phyloP scores from a whole-genome alignment of 345 rosid species.

The Camelina hispida region DNA sequence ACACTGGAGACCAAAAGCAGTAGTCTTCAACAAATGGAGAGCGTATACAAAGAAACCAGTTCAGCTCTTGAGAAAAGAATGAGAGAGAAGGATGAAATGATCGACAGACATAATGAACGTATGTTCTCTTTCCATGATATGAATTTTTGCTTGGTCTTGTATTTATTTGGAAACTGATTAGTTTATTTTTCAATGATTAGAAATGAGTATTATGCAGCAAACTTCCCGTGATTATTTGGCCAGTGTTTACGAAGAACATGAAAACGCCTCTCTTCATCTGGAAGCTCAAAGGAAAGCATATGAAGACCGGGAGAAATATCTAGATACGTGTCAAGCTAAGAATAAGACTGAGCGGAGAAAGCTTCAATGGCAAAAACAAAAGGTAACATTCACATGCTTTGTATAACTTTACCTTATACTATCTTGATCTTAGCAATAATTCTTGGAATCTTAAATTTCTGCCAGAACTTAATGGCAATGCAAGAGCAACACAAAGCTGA shows the following conservation, averaged over 20 bases:
- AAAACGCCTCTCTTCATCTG: constrained; percentile 47
- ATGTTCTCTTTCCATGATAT: constrained; percentile 9
- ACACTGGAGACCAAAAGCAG: constrained; percentile 54
- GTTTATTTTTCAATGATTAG: constrained; percentile 40
- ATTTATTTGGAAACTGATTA: constrained; percentile 21
- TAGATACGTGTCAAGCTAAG: constrained; percentile 52
- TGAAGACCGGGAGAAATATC: constrained; percentile 52
- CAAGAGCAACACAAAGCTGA: constrained; percentile 78
- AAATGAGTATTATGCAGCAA: constrained; percentile 54
- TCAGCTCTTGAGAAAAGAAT: constrained; percentile 38
- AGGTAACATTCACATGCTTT: constrained; percentile 49
- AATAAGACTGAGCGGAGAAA: constrained; percentile 62
- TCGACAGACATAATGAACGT: constrained; percentile 64
- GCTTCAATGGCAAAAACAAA: constrained; percentile 53
- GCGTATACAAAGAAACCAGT: constrained; percentile 50
- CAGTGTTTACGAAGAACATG: constrained; percentile 54
- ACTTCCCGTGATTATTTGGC: constrained; percentile 49
- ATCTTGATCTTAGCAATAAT: constrained; percentile 2
- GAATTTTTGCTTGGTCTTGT: not conserved
- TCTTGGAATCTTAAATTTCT: constrained; percentile 3
- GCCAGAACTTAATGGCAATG: constrained; percentile 68
- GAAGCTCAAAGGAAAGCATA: constrained; percentile 50
- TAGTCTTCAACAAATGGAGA: constrained; percentile 56
- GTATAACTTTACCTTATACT: not conserved
- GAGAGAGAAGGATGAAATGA: constrained; percentile 60